Evolutionary conservation across 306 rosid species (phyloP).

Genomic region (Pueraria montana): DNA sequence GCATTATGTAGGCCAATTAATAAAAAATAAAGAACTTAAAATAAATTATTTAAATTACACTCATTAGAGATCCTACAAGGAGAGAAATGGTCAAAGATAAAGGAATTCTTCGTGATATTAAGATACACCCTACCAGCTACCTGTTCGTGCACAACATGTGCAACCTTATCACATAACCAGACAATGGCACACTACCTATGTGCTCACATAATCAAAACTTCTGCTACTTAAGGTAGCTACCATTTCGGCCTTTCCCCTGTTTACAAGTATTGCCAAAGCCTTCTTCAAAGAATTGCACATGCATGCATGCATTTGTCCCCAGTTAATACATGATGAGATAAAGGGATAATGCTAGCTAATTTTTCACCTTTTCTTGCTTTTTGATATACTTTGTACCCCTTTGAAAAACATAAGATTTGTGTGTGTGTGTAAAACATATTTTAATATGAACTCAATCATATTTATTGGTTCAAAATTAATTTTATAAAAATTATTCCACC

Average conservation of each 20-base stretch:
- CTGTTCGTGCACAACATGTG: neutral
- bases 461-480: neutral
- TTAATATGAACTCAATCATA: neutral
- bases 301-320: constrained; percentile 9
- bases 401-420: neutral
- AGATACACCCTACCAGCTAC: too few species aligned
- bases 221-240: neutral
- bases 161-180: neutral
- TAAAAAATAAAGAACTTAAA: too few species aligned
- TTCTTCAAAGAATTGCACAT: neutral
- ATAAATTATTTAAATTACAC: too few species aligned
- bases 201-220: neutral
- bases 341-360: neutral
- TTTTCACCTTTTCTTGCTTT: neutral
- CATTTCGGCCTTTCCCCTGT: neutral
- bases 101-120: too few species aligned
- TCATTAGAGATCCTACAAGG: too few species aligned
- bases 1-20: too few species aligned
- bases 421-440: too few species aligned
- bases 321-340: neutral
- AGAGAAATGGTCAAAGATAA: too few species aligned
- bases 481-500: neutral
- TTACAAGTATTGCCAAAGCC: neutral
- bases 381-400: neutral
- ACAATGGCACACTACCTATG: neutral